Conservation (phyloP, 345 rosid species). For the Pistacia integerrima region DNA sequence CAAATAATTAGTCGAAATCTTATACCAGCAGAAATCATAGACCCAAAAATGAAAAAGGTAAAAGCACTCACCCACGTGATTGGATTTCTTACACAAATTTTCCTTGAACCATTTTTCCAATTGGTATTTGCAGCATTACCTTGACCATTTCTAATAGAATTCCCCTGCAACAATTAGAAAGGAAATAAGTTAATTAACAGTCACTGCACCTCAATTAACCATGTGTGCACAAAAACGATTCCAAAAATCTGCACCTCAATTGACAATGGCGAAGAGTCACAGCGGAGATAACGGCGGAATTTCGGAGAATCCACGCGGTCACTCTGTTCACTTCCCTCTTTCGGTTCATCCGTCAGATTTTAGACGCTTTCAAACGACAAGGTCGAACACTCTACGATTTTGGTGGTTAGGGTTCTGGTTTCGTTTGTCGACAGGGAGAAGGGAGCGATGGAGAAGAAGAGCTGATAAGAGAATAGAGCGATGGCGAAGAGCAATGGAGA, state of each 20-base stretch:
- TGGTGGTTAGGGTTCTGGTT: too few species aligned
- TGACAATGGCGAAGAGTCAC: too few species aligned
- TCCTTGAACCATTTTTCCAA: slow-evolving; percentile 21
- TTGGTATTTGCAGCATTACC: slow-evolving; percentile 29
- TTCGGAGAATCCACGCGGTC: too few species aligned
- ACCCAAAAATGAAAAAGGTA: slow-evolving; percentile 17
- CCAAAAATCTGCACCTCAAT: not conserved
- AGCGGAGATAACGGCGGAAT: too few species aligned
- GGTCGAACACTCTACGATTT: too few species aligned
- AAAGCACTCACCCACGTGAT: slow-evolving; percentile 47
- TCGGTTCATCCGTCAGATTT: too few species aligned
- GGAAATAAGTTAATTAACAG: not conserved
- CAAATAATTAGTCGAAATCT: slow-evolving; percentile 4
- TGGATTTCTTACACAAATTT: not conserved
- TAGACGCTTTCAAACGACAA: too few species aligned
- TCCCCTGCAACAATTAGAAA: slow-evolving; percentile 40
- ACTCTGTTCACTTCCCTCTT: too few species aligned
- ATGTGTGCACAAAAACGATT: not conserved
- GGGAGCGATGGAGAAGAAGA: too few species aligned
- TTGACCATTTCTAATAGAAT: slow-evolving; percentile 28
- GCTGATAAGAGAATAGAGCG: too few species aligned
- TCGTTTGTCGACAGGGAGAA: too few species aligned
- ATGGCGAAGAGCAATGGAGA: too few species aligned
- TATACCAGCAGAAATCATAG: not conserved
- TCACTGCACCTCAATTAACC: not conserved